Base-by-base conservation (phyloP, 2,329 filamentous ascomycete species). In the Botryotinia narcissicola region DNA sequence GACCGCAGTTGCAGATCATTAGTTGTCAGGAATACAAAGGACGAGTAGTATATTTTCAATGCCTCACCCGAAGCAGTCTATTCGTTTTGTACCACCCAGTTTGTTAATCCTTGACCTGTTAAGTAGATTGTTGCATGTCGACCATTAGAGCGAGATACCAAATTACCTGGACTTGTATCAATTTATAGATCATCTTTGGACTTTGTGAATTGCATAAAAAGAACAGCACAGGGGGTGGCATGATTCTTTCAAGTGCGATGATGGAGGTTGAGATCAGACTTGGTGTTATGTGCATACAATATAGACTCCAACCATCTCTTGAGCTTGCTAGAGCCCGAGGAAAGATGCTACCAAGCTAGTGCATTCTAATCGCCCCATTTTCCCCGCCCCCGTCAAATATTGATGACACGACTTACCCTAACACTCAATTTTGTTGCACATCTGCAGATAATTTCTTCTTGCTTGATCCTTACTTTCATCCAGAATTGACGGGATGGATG, bases 141-240 rank as follows among this genome's bases (percentile, higher is more conserved):
- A 62, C 14, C 9, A 18, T 29, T n/a, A 25, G 37, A 40, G 37
- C 37, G 7, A n/a, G 3, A 25, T 48, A 48, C 46, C 4, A 1
- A 37, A 25, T 40, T 12, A 14, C 12, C 12, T 42, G 9, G 10
- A 25, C 22, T 40, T 0, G 12, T 37, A 9, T 4, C 35, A 37
- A 37, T 40, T 2, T 10, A 20, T 3, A 10, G 14, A 16, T 42
- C 7, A 62, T 42, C 25, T 42, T n/a, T 42, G 14, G 5, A 54
- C 3, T 62, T 62, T 4, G 10, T 18, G 14, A 44, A 32, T 16
- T 29, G n/a, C 8, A 44, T 1, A 10, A 22, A 42, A 44, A 63
- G 0, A 0, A 1, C 1, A 9, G 1, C 5, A 20, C 6, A 7
- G 6, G 10, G 40, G 22, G 20, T 63, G 0, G 14, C 7, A n/a